phyloP scores from a whole-genome alignment of 208 protist genomes.

The Leptomonas pyrrhocoris region DNA sequence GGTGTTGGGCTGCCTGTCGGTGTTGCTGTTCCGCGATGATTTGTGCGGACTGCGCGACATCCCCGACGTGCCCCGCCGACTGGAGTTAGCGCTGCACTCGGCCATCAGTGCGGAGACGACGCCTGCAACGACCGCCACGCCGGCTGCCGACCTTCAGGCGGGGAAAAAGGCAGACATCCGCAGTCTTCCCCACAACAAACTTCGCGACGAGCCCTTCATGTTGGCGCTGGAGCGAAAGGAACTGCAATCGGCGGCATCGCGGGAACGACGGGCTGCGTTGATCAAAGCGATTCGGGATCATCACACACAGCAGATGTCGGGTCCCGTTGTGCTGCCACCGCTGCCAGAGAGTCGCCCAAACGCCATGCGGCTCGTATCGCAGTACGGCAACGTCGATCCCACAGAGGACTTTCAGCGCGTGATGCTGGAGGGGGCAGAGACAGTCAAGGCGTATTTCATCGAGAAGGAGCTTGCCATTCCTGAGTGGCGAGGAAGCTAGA shows the following conservation, averaged over 20 bases:
- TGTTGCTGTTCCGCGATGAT: slow-evolving; percentile 16
- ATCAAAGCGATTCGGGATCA: slow-evolving; percentile 13
- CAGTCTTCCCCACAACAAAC: slow-evolving; percentile 27
- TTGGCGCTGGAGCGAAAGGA: slow-evolving; percentile 26
- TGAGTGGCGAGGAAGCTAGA: slow-evolving; percentile 16
- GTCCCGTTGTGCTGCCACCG: slow-evolving; percentile 17
- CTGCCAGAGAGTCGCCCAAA: slow-evolving; percentile 27
- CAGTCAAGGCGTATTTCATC: slow-evolving; percentile 32
- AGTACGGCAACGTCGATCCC: slow-evolving; percentile 29
- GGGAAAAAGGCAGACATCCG: neutral
- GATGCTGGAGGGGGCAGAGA: slow-evolving; percentile 27
- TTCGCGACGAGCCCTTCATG: slow-evolving; percentile 31
- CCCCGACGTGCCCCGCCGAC: slow-evolving; percentile 28
- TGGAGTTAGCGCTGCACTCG: slow-evolving; percentile 25
- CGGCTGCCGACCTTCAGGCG: neutral
- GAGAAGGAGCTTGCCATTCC: slow-evolving; percentile 32
- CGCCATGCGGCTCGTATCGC: slow-evolving; percentile 35
- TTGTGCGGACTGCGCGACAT: slow-evolving; percentile 20
- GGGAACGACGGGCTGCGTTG: slow-evolving; percentile 16
- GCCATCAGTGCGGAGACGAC: neutral
- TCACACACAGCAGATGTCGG: slow-evolving; percentile 5
- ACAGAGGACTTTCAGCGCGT: slow-evolving; percentile 13
- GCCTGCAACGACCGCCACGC: neutral
- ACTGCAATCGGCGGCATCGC: slow-evolving; percentile 13
- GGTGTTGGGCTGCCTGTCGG: slow-evolving; percentile 23